Evolutionary conservation across 2,329 filamentous ascomycete species (phyloP).

Genomic region (Escovopsis sp.): DNA sequence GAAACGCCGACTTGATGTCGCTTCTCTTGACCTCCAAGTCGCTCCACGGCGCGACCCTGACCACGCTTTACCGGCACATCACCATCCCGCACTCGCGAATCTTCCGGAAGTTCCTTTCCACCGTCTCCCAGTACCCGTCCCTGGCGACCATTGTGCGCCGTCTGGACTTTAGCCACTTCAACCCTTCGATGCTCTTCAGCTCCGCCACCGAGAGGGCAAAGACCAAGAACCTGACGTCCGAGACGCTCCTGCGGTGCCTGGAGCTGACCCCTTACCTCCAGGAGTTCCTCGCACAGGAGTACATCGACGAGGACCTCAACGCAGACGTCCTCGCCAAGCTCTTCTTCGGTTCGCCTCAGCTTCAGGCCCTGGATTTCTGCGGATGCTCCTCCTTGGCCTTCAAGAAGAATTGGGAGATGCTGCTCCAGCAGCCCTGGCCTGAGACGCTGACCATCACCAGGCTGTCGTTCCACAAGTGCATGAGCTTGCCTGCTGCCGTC

Average conservation of each 20-base stretch:
- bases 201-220: slow-evolving; percentile 60
- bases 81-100: slow-evolving; percentile 72
- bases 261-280: slow-evolving; percentile 57
- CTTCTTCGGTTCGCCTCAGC: slow-evolving; percentile 47
- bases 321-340: slow-evolving; percentile 55
- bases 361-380: slow-evolving; percentile 62
- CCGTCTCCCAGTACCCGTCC: slow-evolving; percentile 49
- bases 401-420: slow-evolving; percentile 46
- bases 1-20: slow-evolving; percentile 66
- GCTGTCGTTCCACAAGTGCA: slow-evolving; percentile 66
- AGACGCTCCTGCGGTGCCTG: slow-evolving; percentile 58
- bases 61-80: slow-evolving; percentile 64
- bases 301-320: slow-evolving; percentile 62
- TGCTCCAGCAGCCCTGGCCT: slow-evolving; percentile 39
- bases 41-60: slow-evolving; percentile 57
- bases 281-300: slow-evolving; percentile 69
- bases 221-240: slow-evolving; percentile 61
- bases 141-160: slow-evolving; percentile 64
- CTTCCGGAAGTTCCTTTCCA: slow-evolving; percentile 66
- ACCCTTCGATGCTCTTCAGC: slow-evolving; percentile 60
- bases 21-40: slow-evolving; percentile 62
- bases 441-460: slow-evolving; percentile 45
- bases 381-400: slow-evolving; percentile 57
- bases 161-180: slow-evolving; percentile 76
- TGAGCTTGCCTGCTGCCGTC: slow-evolving; percentile 49